Evolutionary conservation across 305 asterid species (phyloP).

Genomic region (Fraxinus platypoda): DNA sequence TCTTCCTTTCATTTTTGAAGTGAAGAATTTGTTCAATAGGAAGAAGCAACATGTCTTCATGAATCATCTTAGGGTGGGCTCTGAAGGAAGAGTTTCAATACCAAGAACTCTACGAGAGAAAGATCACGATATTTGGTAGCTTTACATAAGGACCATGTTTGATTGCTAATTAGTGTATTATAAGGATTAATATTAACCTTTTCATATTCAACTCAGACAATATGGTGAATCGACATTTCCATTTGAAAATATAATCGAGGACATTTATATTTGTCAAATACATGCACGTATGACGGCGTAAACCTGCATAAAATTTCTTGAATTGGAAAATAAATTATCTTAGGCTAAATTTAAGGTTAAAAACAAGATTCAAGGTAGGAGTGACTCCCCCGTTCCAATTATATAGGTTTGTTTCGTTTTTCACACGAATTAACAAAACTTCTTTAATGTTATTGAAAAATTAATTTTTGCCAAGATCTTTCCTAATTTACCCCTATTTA

Average conservation of each 20-base stretch:
- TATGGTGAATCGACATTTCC: neutral
- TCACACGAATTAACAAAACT: no score
- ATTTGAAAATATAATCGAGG: neutral
- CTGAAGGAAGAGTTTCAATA: neutral
- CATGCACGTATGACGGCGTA: neutral
- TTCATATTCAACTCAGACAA: neutral
- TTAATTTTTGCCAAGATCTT: no score
- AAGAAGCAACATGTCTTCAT: neutral
- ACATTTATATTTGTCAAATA: neutral
- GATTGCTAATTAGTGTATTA: neutral
- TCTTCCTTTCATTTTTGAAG: neutral
- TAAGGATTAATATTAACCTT: neutral
- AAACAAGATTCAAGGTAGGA: neutral
- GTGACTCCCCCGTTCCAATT: no score
- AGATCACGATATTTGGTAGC: neutral
- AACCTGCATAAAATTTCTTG: neutral
- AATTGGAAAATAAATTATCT: neutral
- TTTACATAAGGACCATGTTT: neutral
- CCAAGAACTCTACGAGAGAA: neutral
- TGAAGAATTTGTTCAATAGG: neutral
- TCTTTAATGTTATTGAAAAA: no score
- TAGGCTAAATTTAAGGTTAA: neutral
- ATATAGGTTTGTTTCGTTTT: no score
- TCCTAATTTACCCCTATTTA: no score
- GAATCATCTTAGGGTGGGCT: neutral